Conservation (phyloP, 192 early-diverging fungal species). For the Coemansia sp. region DNA sequence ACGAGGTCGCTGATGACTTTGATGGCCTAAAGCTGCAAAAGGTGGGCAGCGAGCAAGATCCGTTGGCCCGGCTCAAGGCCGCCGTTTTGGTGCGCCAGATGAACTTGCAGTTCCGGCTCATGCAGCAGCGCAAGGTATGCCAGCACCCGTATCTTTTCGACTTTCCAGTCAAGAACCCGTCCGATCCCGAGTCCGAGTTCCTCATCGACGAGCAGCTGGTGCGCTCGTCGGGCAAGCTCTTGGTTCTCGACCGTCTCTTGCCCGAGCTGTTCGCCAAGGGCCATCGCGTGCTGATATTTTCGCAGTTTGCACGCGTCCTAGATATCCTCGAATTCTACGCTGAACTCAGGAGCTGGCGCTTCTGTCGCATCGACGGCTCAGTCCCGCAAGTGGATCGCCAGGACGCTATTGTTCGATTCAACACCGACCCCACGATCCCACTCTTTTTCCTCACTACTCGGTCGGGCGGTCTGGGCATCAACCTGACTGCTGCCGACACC, state of each 20-base stretch:
- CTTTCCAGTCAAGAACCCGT: constrained; percentile 61
- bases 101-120: constrained; percentile 76
- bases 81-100: constrained; percentile 63
- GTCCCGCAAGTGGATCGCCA: constrained; percentile 83
- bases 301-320: constrained; percentile 89
- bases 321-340: constrained; percentile 94
- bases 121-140: constrained; percentile 96
- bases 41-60: background rate
- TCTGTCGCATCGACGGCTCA: constrained; percentile 90
- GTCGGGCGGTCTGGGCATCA: constrained; percentile 97
- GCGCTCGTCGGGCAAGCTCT: constrained; percentile 83
- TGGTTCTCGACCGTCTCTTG: constrained; percentile 82
- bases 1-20: constrained; percentile 57
- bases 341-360: constrained; percentile 73
- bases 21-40: constrained; percentile 55
- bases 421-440: constrained; percentile 48
- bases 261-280: constrained; percentile 74
- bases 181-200: constrained; percentile 64
- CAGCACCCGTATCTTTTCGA: constrained; percentile 96
- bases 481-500: constrained; percentile 94
- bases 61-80: constrained; percentile 15
- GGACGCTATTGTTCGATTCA: constrained; percentile 57
- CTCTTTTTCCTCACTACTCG: constrained; percentile 95
- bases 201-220: constrained; percentile 66
- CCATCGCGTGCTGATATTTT: constrained; percentile 95